Evolutionary conservation across 306 rosid species (phyloP).

Genomic region (Casuarina equisetifolia): DNA sequence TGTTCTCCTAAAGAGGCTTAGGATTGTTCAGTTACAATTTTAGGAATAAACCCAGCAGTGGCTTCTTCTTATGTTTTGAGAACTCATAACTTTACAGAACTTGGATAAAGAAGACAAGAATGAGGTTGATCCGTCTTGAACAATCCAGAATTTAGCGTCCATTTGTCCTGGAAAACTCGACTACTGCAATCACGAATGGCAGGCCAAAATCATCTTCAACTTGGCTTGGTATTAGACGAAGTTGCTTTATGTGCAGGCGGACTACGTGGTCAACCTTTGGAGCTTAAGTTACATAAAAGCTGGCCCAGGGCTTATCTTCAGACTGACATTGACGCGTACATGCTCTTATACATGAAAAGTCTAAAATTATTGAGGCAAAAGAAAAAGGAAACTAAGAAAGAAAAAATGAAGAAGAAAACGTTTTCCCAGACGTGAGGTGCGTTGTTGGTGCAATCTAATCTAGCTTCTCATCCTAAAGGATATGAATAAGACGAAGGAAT

Average conservation of each 20-base stretch:
- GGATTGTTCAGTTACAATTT: no score
- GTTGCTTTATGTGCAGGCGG: not conserved
- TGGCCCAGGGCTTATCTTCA: not conserved
- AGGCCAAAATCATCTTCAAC: no score
- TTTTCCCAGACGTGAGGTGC: not conserved
- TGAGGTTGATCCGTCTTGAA: no score
- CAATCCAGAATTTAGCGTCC: no score
- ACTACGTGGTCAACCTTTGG: not conserved
- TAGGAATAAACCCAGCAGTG: no score
- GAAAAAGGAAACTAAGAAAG: not conserved
- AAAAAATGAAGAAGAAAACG: not conserved
- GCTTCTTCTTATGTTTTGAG: no score
- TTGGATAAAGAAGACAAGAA: no score
- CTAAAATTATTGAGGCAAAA: not conserved
- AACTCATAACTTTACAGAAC: no score
- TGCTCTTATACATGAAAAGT: not conserved
- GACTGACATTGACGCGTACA: not conserved
- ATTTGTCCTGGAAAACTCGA: no score
- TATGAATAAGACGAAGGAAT: constrained; percentile 44
- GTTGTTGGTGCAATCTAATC: constrained; percentile 10
- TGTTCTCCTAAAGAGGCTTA: no score
- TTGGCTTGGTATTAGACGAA: not conserved
- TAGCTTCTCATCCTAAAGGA: constrained; percentile 27
- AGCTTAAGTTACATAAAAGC: not conserved
- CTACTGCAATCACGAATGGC: no score